Base-by-base conservation (phyloP, 2,329 filamentous ascomycete species). In the Penicillium sp. region DNA sequence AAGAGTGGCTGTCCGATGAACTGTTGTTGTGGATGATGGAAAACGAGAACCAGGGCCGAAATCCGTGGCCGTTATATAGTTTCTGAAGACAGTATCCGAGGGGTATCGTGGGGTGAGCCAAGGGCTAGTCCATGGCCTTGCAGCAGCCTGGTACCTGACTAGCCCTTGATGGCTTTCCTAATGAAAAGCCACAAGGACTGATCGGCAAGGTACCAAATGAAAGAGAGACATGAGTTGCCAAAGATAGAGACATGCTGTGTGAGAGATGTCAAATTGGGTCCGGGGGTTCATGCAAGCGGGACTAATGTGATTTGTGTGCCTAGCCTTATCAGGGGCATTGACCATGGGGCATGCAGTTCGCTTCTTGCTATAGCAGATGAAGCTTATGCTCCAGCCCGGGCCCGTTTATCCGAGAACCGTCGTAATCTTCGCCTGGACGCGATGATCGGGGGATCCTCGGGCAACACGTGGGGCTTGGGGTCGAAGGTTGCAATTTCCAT, bases 121-220 rank as follows among this genome's bases (percentile, higher is more conserved):
- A 62, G 58, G 63, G 57, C 60, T 48, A 55, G 35, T 19, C 19
- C 19, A 19, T 19, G 19, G 19, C 19, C 19, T 19, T 19, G 19
- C 19, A 19, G 19, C 19, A 19, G 19, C 19, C 19, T 19, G 19
- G 19, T 19, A 19, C 19, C 19, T 19, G 19, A 19, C 19, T 19
- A 19, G 54, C 62, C 62, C 64, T 60, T 62, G 57, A 58, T 61
- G 58, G 62, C 52, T 56, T 58, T 57, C 35, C 35, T 55, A 39
- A 29, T 8, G 49, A 54, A 55, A 39, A 58, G 59, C 62, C 59
- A 62, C 60, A 62, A 60, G 51, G 51, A 51, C 27, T 21, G 64
- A 67, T 67, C 64, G 50, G 64, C 62, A 67, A 66, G 64, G 64
- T 44, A 59, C 59, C 56, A 57, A 45, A 26, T 46, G 10, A 27